Base-by-base conservation (phyloP, 495 filamentous ascomycete genomes). In the Xylaria intraflava region DNA sequence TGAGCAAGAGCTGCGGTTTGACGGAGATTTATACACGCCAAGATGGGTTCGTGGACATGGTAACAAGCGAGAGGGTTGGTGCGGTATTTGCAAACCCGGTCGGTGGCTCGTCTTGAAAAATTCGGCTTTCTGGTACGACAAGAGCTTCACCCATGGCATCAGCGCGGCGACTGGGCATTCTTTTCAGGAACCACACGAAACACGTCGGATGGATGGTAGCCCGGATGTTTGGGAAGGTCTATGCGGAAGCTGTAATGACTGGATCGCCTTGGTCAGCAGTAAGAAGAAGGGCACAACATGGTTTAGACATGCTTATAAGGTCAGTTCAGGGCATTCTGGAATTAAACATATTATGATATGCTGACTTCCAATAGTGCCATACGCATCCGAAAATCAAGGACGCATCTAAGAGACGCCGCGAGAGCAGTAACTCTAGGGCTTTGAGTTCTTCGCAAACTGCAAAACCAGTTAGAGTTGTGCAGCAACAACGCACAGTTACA, bases 261-360 rank as follows among this genome's bases (percentile, higher is more conserved):
- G 87, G 87, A 84, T 89, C 52, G 80, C 84, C 12, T 68, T 90
- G 39, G 83, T 87, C 38, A 89, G 83, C 67, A 89, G 83, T 61
- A 90, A 89, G 75, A 90, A 88, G 75, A 90, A 90, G 72, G 87
- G 87, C 2, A 89, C 86, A 5, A 88, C 86, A 4, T 90, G 87
- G 87, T 90, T 90, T 59, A 74, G 87, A 56, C 87, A 90, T 65
- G 87, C 87, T 38, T 89, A 90, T 65, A 90, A 89, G 81, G 86
- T 88, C 61, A 67, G 73, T 69, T 27, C 48, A 7, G 8, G 44
- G 36, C 31, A n/a, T 23, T 14, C 36, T 11, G 38, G 26, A 10
- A 44, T 26, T 12, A n/a, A 2, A 24, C 19, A 1, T 7, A 11
- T 27, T 9, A 6, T 35, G 17, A 14, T 46, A 48, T 58, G 41